Conservation (phyloP, 176 grass and related monocot genomes). For the Musa schizocarpa region DNA sequence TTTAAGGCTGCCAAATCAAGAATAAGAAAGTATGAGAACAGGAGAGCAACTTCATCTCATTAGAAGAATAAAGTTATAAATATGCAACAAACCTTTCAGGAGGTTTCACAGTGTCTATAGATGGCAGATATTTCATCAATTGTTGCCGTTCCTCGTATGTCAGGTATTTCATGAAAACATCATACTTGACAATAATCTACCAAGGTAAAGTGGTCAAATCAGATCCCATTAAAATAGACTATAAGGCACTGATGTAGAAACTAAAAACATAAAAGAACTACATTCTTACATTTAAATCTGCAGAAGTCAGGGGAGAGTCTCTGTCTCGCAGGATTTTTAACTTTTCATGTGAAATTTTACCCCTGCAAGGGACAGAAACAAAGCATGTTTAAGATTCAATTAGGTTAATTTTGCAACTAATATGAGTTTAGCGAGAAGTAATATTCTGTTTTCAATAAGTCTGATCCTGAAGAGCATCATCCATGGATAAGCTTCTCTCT, state of each 20-base stretch:
- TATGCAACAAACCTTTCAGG: constrained; percentile 34
- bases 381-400: not conserved
- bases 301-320: constrained; percentile 20
- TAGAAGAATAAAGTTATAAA: not conserved
- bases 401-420: not conserved
- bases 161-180: constrained; percentile 42
- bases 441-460: not conserved
- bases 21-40: not conserved
- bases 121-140: constrained; percentile 55
- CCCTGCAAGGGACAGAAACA: constrained; percentile 11
- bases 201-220: constrained; percentile 20
- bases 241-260: not conserved
- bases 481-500: not conserved
- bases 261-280: not conserved
- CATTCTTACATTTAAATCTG: constrained; percentile 34
- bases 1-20: not conserved
- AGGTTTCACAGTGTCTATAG: constrained; percentile 31
- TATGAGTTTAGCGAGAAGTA: not conserved
- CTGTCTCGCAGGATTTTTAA: constrained; percentile 15
- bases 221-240: constrained; percentile 1
- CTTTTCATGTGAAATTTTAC: constrained; percentile 24
- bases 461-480: too few relatives aligned
- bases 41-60: not conserved
- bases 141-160: constrained; percentile 48
- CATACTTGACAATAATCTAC: constrained; percentile 51